Evolutionary conservation across 768 basidiomycete species (phyloP), one percentile per base, ranked within the genome.

Genomic region (Hemileccinum impolitum): DNA sequence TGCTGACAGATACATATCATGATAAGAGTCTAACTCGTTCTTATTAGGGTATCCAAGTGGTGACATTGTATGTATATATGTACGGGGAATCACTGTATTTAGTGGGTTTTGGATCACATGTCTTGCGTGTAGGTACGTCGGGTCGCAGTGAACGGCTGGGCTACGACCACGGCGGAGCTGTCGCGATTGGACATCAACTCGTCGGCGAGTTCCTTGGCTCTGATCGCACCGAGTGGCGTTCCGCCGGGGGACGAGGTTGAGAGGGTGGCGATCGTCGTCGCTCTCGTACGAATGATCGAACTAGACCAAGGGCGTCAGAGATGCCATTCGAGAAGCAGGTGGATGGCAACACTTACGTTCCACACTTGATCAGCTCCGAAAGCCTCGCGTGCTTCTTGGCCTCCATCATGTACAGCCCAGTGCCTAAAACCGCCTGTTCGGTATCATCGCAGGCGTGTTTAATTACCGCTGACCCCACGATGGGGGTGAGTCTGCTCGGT

Each of bases 161-260:
- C 17, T 2, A 18, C 17, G n/a, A 30, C 23, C 18, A 25, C 14
- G 10, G 46, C 38, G 0, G 42, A 23, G 14, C 9, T 43, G 9
- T 59, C 51, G 3, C 37, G 41, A 50, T 44, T 23, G 9, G 17
- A 43, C 46, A 55, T 43, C 39, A 56, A 52, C 38, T 54, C 50
- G 1, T 31, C 23, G 65, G 84, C 59, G 53, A 92, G 87, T 79
- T 94, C 89, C 55, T 82, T 78, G 48, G 78, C 79, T 19, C 88
- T 86, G 56, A 82, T 88, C 51, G 83, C 62, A 26, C 72, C 75
- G 75, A 86, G 50, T 15, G 57, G 62, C 39, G 59, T 57, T 9
- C 62, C 48, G 12, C 62, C 43, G 1, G 43, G 11, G 34, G 59
- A 45, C 9, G 47, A 43, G 21, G 54, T 50, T 14, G 64, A 50